These are phyloP conservation scores for Atractiella rhizophila DNA, from an alignment of 768 basidiomycete species.

Conservation along the genomic window DNA sequence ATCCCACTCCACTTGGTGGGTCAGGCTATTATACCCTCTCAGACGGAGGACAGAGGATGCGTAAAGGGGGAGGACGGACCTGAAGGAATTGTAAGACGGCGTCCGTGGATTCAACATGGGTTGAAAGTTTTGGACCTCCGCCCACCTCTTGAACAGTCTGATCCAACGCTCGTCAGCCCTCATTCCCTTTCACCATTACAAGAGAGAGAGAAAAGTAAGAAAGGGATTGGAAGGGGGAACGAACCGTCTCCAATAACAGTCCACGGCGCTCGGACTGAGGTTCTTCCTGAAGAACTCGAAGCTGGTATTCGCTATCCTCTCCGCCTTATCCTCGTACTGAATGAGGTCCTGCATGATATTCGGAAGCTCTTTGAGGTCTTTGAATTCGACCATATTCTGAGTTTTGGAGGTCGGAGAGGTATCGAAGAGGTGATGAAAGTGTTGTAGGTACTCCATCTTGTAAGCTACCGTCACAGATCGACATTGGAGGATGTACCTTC, in stretches of 20 bases:
- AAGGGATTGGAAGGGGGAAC: no score
- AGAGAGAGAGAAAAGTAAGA: no score
- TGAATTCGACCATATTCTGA: constrained; percentile 15
- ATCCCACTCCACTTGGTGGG: no score
- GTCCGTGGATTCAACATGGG: no score
- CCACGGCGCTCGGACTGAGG: constrained; percentile 5
- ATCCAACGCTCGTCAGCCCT: no score
- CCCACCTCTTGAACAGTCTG: no score
- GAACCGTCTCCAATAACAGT: constrained; percentile 14
- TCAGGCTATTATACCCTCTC: no score
- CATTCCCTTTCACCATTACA: no score
- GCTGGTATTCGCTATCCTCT: constrained; percentile 8
- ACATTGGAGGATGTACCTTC: constrained; percentile 6
- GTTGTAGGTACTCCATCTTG: constrained; percentile 13
- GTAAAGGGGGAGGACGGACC: no score
- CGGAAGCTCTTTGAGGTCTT: constrained; percentile 10
- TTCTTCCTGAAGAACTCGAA: constrained; percentile 7
- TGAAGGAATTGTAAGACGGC: no score
- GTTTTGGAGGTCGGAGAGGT: constrained; percentile 6
- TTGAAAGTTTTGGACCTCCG: no score
- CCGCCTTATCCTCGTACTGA: constrained; percentile 7
- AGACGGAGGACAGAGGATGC: no score
- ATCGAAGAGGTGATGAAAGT: constrained; percentile 16
- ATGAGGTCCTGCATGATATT: constrained; percentile 10
- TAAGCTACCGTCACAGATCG: constrained; percentile 10